Percentiles rank a stretch among this genome's conserved stretches.
Evolutionary conservation across 495 filamentous ascomycete species (phyloP).

Genomic region (Penicillium flavigenum): DNA sequence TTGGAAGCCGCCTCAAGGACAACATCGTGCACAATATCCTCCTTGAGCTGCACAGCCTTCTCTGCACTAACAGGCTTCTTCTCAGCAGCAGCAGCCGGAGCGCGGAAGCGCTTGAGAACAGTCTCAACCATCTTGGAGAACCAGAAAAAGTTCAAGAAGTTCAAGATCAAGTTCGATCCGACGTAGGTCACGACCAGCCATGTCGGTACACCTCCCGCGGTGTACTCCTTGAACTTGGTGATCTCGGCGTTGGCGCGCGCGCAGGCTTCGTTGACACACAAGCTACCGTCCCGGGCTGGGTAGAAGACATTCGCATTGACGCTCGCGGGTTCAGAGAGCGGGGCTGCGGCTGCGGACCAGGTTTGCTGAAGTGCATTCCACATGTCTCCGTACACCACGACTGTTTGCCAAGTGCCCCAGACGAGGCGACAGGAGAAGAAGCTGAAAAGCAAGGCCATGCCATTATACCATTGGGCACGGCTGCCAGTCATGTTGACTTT

Average conservation of each 20-base stretch:
- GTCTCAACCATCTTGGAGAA: conserved; percentile 96
- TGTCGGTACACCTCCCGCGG: conserved; percentile 56
- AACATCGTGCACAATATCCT: conserved; percentile 35
- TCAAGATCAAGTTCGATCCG: conserved; percentile 73
- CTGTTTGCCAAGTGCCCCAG: conserved; percentile 85
- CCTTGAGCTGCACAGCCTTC: conserved; percentile 15
- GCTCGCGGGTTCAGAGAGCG: conserved; percentile 28
- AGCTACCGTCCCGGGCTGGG: conserved; percentile 27
- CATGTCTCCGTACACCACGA: conserved; percentile 76
- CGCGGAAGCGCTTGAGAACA: conserved; percentile 81
- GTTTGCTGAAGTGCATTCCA: conserved; percentile 61
- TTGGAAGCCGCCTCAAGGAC: conserved; percentile 41
- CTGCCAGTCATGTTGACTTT: conserved; percentile 94
- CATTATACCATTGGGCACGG: conserved; percentile 79
- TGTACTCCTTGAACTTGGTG: conserved; percentile 51
- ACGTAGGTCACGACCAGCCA: conserved; percentile 83
- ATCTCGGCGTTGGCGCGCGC: conserved; percentile 45
- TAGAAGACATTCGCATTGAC: conserved; percentile 42
- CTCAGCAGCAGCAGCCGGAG: conserved; percentile 21
- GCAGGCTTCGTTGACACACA: conserved; percentile 39
- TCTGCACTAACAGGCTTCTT: conserved; percentile 17
- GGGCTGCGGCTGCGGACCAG: conserved; percentile 30
- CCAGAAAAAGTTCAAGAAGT: conserved; percentile 92
- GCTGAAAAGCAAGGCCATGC: conserved; percentile 58
- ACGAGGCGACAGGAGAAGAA: conserved; percentile 90